Conservation (phyloP, 768 basidiomycete species). For the Lentinula sp. region DNA sequence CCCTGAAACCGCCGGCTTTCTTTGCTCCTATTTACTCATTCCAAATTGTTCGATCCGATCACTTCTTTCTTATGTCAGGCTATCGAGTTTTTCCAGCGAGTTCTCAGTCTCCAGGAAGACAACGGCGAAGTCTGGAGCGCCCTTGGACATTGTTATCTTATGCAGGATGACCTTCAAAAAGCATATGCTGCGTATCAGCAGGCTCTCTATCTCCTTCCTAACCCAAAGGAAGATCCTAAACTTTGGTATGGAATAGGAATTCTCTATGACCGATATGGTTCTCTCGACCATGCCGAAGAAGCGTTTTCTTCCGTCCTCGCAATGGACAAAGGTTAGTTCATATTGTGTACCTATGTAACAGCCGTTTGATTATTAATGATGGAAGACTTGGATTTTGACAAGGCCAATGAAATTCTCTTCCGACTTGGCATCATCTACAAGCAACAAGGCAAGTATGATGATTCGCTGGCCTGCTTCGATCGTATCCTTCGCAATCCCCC, state of each 20-base stretch:
- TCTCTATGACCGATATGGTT: constrained; percentile 97
- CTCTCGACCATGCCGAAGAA: constrained; percentile 97
- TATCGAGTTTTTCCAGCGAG: constrained; percentile 94
- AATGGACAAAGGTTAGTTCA: constrained; percentile 87
- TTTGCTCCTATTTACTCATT: constrained; percentile 22
- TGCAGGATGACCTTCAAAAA: constrained; percentile 99
- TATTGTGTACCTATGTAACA: constrained; percentile 6
- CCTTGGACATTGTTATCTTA: constrained; percentile 94
- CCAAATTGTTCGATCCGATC: constrained; percentile 19
- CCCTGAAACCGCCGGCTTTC: constrained; percentile 15
- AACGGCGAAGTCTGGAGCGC: constrained; percentile 99
- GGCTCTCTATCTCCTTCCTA: constrained; percentile 90
- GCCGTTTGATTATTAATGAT: constrained; percentile 15
- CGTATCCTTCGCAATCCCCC: constrained; percentile 95
- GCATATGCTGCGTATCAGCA: constrained; percentile 99
- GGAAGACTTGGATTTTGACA: constrained; percentile 82
- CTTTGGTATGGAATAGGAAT: constrained; percentile 99
- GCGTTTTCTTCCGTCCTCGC: constrained; percentile 93
- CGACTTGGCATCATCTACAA: constrained; percentile 99
- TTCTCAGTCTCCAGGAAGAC: constrained; percentile 84
- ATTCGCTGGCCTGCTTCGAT: constrained; percentile 89
- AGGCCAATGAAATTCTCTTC: constrained; percentile 98
- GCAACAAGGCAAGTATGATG: constrained; percentile 91
- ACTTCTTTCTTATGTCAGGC: constrained; percentile 50
- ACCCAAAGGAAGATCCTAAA: constrained; percentile 98